A percentile compares a stretch with the other conserved stretches of the same genome.
Conservation (phyloP, 106 monocot genomes). For the Cymbidium sinense region DNA sequence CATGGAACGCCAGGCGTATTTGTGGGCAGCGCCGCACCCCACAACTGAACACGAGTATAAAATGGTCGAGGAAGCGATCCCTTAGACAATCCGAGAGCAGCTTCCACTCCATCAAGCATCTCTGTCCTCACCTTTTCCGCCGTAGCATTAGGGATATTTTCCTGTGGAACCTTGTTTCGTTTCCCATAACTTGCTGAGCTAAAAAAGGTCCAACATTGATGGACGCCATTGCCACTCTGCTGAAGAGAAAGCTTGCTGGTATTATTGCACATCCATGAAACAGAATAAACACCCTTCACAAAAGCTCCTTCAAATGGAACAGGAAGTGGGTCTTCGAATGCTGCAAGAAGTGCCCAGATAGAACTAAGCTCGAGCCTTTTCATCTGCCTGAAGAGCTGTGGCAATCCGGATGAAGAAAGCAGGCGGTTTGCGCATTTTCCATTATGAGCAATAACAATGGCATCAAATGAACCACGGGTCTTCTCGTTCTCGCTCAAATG, state of each 20-base stretch:
- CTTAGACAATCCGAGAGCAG: constrained; percentile 71
- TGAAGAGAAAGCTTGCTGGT: constrained; percentile 58
- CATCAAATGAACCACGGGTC: constrained; percentile 74
- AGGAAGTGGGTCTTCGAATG: constrained; percentile 73
- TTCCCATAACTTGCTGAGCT: constrained; percentile 79
- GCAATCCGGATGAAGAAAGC: constrained; percentile 81
- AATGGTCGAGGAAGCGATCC: constrained; percentile 55
- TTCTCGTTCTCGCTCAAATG: constrained; percentile 67
- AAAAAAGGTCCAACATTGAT: constrained; percentile 93
- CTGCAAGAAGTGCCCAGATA: constrained; percentile 96
- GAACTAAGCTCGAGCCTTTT: constrained; percentile 90
- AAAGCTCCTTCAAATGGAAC: constrained; percentile 77
- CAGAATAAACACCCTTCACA: constrained; percentile 63
- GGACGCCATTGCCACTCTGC: constrained; percentile 13
- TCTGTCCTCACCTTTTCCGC: constrained; percentile 79
- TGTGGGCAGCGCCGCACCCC: constrained; percentile 91
- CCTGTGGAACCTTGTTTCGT: constrained; percentile 90
- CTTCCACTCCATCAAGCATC: constrained; percentile 78
- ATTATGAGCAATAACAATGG: constrained; percentile 92
- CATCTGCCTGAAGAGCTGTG: constrained; percentile 75
- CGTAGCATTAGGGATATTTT: constrained; percentile 74
- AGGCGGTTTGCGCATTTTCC: constrained; percentile 96
- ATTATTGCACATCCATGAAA: constrained; percentile 97
- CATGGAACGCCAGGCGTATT: constrained; percentile 70
- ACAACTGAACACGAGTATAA: constrained; percentile 79